These are phyloP conservation scores for Melampsora americana DNA, from an alignment of 1,284 basidiomycete genomes.

Conservation along the genomic window DNA sequence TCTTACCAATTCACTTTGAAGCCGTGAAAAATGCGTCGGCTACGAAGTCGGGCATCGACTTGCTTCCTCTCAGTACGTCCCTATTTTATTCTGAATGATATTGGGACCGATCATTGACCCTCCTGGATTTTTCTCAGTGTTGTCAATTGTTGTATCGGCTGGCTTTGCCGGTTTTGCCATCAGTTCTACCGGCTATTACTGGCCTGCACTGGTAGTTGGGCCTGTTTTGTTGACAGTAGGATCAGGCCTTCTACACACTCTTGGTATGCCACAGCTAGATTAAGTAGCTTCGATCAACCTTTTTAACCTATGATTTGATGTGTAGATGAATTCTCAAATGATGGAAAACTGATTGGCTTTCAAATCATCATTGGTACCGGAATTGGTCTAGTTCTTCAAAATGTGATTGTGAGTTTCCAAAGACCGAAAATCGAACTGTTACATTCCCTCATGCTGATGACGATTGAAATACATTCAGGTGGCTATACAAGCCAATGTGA, in stretches of 20 bases:
- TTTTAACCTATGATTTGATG: neutral
- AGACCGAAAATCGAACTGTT: no score
- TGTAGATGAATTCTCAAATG: conserved; percentile 1
- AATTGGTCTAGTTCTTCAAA: neutral
- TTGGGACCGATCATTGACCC: neutral
- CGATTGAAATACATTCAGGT: neutral
- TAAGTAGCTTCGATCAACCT: neutral
- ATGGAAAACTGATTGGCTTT: neutral
- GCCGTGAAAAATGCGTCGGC: neutral
- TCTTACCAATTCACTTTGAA: neutral
- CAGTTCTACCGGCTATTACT: conserved; percentile 6
- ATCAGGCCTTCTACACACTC: conserved; percentile 9
- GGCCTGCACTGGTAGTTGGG: neutral
- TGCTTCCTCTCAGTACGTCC: neutral
- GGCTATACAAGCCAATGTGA: neutral
- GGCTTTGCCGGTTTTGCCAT: neutral
- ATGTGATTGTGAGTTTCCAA: neutral
- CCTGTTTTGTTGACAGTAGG: conserved; percentile 6
- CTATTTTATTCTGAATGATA: no score
- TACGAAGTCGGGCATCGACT: neutral
- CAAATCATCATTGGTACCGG: conserved; percentile 2
- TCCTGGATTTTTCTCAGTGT: neutral
- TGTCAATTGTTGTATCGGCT: conserved; percentile 6
- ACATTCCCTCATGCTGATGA: no score
- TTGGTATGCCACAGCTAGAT: neutral